Evolutionary conservation across 108 stramenopile genomes (phyloP), one percentile per base, ranked within the genome.

Genomic region (Chaetoceros muelleri): DNA sequence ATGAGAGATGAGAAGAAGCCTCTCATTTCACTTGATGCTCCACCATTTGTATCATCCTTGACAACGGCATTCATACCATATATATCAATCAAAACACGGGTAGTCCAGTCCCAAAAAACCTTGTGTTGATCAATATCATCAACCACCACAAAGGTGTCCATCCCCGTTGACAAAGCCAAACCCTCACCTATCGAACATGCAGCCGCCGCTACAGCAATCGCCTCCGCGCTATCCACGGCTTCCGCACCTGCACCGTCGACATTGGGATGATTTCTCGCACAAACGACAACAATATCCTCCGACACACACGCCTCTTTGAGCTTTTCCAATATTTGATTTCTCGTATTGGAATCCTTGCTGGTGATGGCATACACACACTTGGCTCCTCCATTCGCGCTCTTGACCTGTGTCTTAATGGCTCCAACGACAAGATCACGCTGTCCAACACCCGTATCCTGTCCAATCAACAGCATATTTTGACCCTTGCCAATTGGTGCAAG

Each of bases 381-480:
- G 28, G 68, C 48, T 19, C 46, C 64, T 19, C 26, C 46, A 16
- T 65, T 31, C 7, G 8, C 19, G n/a, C n/a, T n/a, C 18, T 46
- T 34, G 2, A n/a, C 45, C 53, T 82, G 76, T 22, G 63, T 68
- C 2, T 50, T 57, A 18, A 79, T 21, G n/a, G 65, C 52, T 27
- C 72, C 74, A 19, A 62, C 45, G 8, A 55, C 75, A 52, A 68
- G 70, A 2, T 65, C 70, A 26, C 67, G 53, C 69, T 69, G 61
- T 20, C 22, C 2, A 30, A 68, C 70, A 3, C 74, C 56, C 18
- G 75, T 54, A 40, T 82, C 74, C 45, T 76, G 66, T 31, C 83
- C 87, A 62, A 93, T 70, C 19, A 88, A 58, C 46, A 93, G 74
- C 86, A 87, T 93, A 58, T 93, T 93, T 70, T 93, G 91, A 1